These are phyloP conservation scores for Malbranchea zuffiana DNA, from an alignment of 2,329 filamentous ascomycete genomes.

Conservation along the genomic window DNA sequence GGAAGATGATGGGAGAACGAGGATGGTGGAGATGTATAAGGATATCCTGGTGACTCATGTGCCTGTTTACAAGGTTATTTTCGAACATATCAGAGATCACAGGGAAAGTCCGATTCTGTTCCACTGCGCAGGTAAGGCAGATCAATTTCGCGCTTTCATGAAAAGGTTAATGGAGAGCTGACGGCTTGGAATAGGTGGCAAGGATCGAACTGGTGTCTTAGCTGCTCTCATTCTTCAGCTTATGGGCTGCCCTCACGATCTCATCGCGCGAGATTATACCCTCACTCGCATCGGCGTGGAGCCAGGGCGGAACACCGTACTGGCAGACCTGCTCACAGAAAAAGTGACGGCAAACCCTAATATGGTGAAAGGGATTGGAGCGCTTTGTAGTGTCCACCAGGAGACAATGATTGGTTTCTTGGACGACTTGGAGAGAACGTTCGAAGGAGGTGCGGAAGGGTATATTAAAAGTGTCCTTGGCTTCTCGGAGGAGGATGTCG, in stretches of 20 bases:
- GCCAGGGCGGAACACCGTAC: slow-evolving; percentile 42
- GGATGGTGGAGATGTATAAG: slow-evolving; percentile 55
- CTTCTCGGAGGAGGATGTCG: slow-evolving; percentile 45
- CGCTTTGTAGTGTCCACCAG: slow-evolving; percentile 12
- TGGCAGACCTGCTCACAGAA: slow-evolving; percentile 35
- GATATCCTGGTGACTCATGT: slow-evolving; percentile 56
- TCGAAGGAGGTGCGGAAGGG: slow-evolving; percentile 48
- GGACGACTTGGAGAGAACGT: slow-evolving; percentile 46
- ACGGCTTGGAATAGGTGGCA: slow-evolving; percentile 37
- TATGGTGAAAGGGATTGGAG: slow-evolving; percentile 34
- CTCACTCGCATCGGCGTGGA: slow-evolving; percentile 23
- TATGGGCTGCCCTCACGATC: slow-evolving; percentile 49
- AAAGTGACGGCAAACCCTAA: slow-evolving; percentile 33
- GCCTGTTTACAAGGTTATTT: slow-evolving; percentile 46
- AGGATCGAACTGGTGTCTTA: slow-evolving; percentile 63
- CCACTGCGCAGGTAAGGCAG: slow-evolving; percentile 53
- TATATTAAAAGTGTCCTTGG: slow-evolving; percentile 52
- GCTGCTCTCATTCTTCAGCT: slow-evolving; percentile 55
- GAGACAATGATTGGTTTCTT: slow-evolving; percentile 44
- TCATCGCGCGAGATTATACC: slow-evolving; percentile 35
- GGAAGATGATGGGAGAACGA: slow-evolving; percentile 14
- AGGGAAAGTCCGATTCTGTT: slow-evolving; percentile 46
- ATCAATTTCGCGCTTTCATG: background rate
- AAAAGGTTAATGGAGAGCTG: background rate
- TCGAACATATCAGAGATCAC: slow-evolving; percentile 44